Conservation (phyloP, 768 basidiomycete species). For the Lactifluus subvellereus region DNA sequence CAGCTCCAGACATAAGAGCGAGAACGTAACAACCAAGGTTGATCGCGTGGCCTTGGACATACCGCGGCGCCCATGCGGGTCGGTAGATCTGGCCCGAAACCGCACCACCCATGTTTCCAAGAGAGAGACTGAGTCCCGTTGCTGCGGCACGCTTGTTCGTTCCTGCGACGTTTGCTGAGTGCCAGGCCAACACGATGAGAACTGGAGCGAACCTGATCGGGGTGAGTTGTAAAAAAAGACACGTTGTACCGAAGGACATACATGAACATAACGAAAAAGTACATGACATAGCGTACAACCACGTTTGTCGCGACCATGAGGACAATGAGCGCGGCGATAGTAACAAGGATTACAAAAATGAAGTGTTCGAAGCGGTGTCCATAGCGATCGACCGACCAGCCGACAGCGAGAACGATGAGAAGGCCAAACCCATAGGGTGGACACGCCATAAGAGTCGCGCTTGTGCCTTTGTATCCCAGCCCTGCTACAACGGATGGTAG, state of each 20-base stretch:
- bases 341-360: background rate
- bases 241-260: background rate
- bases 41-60: background rate
- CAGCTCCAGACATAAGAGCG: background rate
- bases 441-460: constrained; percentile 23
- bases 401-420: constrained; percentile 10
- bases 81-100: background rate
- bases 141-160: background rate
- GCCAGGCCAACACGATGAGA: background rate
- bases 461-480: constrained; percentile 18
- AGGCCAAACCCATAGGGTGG: constrained; percentile 20
- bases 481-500: background rate
- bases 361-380: constrained; percentile 29
- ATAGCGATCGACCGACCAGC: constrained; percentile 26
- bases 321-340: background rate
- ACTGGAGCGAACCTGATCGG: background rate
- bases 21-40: background rate
- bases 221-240: background rate
- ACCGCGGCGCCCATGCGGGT: background rate
- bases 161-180: background rate
- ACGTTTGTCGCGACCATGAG: background rate
- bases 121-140: background rate
- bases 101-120: background rate
- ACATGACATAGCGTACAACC: background rate
- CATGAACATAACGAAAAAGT: background rate